Conservation (phyloP, 2,329 filamentous ascomycete genomes). For the Botrytis aclada region DNA sequence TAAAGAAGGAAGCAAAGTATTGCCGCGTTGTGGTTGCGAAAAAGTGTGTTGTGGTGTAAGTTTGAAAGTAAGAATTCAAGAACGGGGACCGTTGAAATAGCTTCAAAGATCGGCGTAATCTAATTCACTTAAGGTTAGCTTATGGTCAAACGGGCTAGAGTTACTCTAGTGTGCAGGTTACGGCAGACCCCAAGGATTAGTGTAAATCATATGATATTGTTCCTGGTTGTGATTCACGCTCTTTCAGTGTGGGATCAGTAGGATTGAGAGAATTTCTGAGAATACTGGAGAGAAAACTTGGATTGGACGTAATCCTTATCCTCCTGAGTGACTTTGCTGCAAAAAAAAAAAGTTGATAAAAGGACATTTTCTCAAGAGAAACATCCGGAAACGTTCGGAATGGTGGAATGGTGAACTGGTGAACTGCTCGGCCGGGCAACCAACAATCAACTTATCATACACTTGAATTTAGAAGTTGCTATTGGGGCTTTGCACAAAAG, state of each 20-base stretch:
- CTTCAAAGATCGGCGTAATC: slow-evolving; percentile 2
- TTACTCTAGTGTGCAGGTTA: slow-evolving; percentile 7
- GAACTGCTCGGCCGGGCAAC: background rate
- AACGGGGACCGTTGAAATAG: slow-evolving; percentile 5
- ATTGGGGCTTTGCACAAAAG: background rate
- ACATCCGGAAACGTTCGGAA: background rate
- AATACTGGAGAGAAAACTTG: background rate
- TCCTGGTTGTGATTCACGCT: background rate
- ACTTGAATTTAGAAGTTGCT: background rate
- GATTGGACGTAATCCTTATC: background rate
- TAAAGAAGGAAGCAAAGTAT: slow-evolving; percentile 3
- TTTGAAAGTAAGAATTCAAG: slow-evolving; percentile 17
- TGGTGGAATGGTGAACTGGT: background rate
- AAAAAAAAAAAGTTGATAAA: background rate
- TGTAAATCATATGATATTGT: background rate
- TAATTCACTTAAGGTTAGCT: slow-evolving; percentile 20
- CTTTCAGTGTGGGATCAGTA: background rate
- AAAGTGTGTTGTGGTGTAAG: slow-evolving; percentile 10
- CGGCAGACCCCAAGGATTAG: slow-evolving; percentile 15
- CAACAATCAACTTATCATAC: slow-evolving; percentile 1
- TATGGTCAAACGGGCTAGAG: background rate
- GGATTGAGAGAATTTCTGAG: background rate
- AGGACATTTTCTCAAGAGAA: background rate
- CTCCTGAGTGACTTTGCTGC: background rate
- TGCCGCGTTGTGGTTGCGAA: background rate